Base-by-base conservation (phyloP, 306 rosid genomes). In the Sesbania bispinosa region DNA sequence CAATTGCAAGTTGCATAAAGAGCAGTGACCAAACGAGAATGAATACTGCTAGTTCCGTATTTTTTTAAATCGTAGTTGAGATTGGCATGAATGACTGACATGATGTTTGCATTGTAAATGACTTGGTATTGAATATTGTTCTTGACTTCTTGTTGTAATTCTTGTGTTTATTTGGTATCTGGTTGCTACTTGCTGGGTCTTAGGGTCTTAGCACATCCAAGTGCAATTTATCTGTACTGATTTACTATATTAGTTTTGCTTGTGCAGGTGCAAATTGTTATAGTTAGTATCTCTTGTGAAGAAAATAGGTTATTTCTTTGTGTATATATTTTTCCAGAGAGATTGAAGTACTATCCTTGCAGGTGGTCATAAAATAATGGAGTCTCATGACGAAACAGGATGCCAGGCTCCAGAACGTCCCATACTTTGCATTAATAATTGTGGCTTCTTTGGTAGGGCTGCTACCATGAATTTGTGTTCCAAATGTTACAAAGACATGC, bases 401-500 rank as follows among this genome's bases (percentile, higher is more conserved):
- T 83, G 95, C 84, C 90, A 85, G 59, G 82, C 93, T 51, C 85
- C 71, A 1, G 88, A 85, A 6, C 73, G 84, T 38, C 85, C 96
- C 32, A 84, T 86, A 45, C 88, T 81, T 58, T 89, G 96, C 61
- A 66, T 84, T 33, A 86, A 86, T 45, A 86, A 86, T 68, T 89
- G 96, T 67, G 96, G 92, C 24, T 86, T 89, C 79, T 89, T 89
- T 33, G 96, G 96, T 19, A 79, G 92, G 81, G 89, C 83, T 2
- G 66, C 84, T 14, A 89, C 91, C 5, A 89, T 86, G 91, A 86
- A 89, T 70, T 86, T 89, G 96, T 89, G 92, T 42, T 89, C 96
- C 43, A 84, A 84, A 70, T 88, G 95, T 69, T 86, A 84, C 85
- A 86, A 88, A 74, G 95, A 82, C 85, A 75, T 35, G 54, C 79